Conservation (phyloP, 176 grass and related monocot species). For the Eragrostis curvula region DNA sequence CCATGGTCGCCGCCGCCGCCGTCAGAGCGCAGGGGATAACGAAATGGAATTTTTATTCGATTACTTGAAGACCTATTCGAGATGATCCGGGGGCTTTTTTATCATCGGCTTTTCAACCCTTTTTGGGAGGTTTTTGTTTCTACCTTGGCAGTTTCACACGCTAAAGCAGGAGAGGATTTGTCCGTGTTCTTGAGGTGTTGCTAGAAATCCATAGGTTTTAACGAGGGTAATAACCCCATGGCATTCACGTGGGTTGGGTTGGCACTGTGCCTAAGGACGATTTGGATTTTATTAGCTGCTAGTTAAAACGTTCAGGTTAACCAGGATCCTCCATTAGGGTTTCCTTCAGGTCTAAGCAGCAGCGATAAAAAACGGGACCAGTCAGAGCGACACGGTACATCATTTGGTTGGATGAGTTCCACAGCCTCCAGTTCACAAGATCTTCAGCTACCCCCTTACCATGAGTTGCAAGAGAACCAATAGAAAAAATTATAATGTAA, state of each 20-base stretch:
- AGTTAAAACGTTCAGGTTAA: slow-evolving; percentile 1
- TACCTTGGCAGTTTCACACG: slow-evolving; percentile 33
- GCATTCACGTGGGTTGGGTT: slow-evolving; percentile 49
- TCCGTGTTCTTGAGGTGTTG: slow-evolving; percentile 49
- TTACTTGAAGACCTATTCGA: slow-evolving; percentile 42
- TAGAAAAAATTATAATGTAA: too few relatives aligned
- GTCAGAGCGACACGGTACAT: background rate
- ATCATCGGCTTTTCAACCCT: slow-evolving; percentile 26
- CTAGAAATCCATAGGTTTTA: slow-evolving; percentile 59
- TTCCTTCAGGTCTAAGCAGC: slow-evolving; percentile 27
- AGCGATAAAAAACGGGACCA: background rate
- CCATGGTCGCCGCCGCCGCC: slow-evolving; percentile 51
- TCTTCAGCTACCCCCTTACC: too few relatives aligned
- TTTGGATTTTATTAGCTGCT: slow-evolving; percentile 38
- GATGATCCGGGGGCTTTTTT: slow-evolving; percentile 48
- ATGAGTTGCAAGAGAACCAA: too few relatives aligned
- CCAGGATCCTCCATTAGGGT: slow-evolving; percentile 36
- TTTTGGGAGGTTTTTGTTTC: slow-evolving; percentile 43
- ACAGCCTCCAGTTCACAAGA: too few relatives aligned
- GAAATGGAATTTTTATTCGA: slow-evolving; percentile 47
- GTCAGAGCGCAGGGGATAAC: slow-evolving; percentile 38
- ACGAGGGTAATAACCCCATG: slow-evolving; percentile 52
- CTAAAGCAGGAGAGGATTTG: slow-evolving; percentile 29
- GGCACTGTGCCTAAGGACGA: slow-evolving; percentile 4
- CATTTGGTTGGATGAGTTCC: background rate